Evolutionary conservation across 352 stramenopile species (phyloP), one percentile per base, ranked within the genome.

Genomic region (Phytophthora vignae): DNA sequence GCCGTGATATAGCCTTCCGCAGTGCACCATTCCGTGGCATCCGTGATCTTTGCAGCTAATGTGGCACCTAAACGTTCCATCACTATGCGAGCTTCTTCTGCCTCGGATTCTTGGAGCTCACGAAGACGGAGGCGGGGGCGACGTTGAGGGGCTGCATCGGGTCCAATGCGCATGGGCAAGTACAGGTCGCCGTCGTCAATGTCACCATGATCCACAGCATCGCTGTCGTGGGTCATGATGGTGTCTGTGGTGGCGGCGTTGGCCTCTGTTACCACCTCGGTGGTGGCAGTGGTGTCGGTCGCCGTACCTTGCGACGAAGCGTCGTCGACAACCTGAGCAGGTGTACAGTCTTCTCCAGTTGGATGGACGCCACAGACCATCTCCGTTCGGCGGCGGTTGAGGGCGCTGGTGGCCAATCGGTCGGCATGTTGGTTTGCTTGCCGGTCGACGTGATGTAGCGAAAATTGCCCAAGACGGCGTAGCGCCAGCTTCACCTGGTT

Each of bases 371-470:
- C 60, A 27, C 55, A 74, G 27, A 66, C 54, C 3, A 56, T 8
- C 19, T 14, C 9, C 3, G 33, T 58, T 0, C 14, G 1, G 1
- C 17, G 25, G 1, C 7, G 19, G 40, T 70, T 38, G 1, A 74
- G 50, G 3, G 53, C 64, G 0, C 31, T 1, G 36, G 56, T 77
- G 1, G 64, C 58, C 27, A 74, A 67, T 15, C 61, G 66, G 27
- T 78, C 66, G 0, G 66, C 66, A n/a, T 73, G 53, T 2, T 4
- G 52, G 44, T 78, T 78, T 0, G 57, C 57, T 22, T 72, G 49
- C 1, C 71, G 58, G 58, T 73, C 71, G 46, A 78, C 75, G 57
- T 69, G 61, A 9, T 55, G 48, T 17, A 68, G 50, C 52, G 55
- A 48, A 53, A 40, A n/a, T 4, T 17, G n/a, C 14, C 10, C 66